phyloP scores from a whole-genome alignment of 768 basidiomycete genomes.

The Lyophyllum decastes region DNA sequence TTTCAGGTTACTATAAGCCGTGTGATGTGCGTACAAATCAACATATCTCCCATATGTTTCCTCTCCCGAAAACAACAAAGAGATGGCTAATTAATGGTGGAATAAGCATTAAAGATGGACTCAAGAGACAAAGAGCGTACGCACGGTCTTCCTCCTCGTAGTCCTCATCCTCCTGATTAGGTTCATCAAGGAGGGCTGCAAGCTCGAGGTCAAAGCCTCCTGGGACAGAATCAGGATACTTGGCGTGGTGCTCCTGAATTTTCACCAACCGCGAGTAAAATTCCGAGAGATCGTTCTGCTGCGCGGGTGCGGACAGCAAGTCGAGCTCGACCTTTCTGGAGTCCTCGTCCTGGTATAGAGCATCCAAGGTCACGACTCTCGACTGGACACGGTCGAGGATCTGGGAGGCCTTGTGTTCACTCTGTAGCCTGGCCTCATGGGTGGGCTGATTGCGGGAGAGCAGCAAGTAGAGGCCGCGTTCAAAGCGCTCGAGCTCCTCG shows the following conservation, averaged over 20 bases:
- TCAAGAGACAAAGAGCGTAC: slow-evolving; percentile 33
- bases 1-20: slow-evolving; percentile 88
- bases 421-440: slow-evolving; percentile 68
- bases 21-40: slow-evolving; percentile 88
- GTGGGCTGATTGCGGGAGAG: slow-evolving; percentile 66
- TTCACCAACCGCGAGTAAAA: slow-evolving; percentile 96
- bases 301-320: slow-evolving; percentile 55
- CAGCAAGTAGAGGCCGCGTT: slow-evolving; percentile 82
- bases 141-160: slow-evolving; percentile 86
- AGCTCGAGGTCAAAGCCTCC: slow-evolving; percentile 85
- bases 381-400: slow-evolving; percentile 83
- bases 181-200: slow-evolving; percentile 77
- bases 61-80: slow-evolving; percentile 92
- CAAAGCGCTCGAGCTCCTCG: slow-evolving; percentile 93
- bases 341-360: slow-evolving; percentile 78
- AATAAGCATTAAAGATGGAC: slow-evolving; percentile 5
- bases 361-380: slow-evolving; percentile 62
- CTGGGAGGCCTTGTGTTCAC: slow-evolving; percentile 88
- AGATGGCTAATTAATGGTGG: slow-evolving; percentile 53
- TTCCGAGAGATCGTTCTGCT: slow-evolving; percentile 80
- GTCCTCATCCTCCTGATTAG: slow-evolving; percentile 73
- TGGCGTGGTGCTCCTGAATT: slow-evolving; percentile 95
- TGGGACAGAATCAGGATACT: slow-evolving; percentile 89
- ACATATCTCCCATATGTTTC: slow-evolving; percentile 94
- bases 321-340: slow-evolving; percentile 69